Percentiles rank a stretch among this genome's conserved stretches.
Evolutionary conservation across 345 rosid species (phyloP).

Genomic region (Populus simonii): DNA sequence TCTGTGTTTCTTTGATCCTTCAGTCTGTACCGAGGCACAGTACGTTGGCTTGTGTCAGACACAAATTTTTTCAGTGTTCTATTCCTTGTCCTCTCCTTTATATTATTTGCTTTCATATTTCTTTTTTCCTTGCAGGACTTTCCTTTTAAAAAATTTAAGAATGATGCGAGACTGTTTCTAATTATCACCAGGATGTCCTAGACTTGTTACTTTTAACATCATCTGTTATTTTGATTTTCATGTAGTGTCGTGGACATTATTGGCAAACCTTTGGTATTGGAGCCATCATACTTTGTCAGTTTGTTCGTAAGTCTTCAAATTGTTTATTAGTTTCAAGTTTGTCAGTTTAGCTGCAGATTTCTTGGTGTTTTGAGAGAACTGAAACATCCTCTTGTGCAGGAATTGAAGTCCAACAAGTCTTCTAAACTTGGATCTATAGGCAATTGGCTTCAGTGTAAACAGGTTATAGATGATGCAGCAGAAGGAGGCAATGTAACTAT

Average conservation of each 20-base stretch:
- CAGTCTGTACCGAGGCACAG: neutral
- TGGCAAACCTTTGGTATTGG: conserved; percentile 29
- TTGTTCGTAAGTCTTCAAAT: conserved; percentile 46
- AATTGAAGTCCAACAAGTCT: conserved; percentile 28
- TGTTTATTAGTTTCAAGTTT: conserved; percentile 11
- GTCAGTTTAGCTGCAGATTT: conserved; percentile 4
- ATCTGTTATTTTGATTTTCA: conserved; percentile 17
- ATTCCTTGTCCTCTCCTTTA: neutral
- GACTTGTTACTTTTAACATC: neutral
- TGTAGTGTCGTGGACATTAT: conserved; percentile 54
- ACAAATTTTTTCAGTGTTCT: neutral
- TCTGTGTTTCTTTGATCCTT: neutral
- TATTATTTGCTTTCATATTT: neutral
- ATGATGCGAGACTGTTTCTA: neutral
- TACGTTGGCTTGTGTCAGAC: neutral
- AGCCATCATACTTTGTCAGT: conserved; percentile 24
- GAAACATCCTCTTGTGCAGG: conserved; percentile 37
- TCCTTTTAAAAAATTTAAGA: neutral
- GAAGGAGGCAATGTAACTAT: conserved; percentile 45
- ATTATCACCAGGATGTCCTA: neutral
- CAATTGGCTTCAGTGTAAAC: conserved; percentile 92
- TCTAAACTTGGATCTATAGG: conserved; percentile 42
- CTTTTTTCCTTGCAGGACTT: neutral
- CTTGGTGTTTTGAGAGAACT: conserved; percentile 4
- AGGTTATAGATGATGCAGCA: conserved; percentile 35